phyloP scores from a whole-genome alignment of 139 green algal species.

The Coelastrella sp. region DNA sequence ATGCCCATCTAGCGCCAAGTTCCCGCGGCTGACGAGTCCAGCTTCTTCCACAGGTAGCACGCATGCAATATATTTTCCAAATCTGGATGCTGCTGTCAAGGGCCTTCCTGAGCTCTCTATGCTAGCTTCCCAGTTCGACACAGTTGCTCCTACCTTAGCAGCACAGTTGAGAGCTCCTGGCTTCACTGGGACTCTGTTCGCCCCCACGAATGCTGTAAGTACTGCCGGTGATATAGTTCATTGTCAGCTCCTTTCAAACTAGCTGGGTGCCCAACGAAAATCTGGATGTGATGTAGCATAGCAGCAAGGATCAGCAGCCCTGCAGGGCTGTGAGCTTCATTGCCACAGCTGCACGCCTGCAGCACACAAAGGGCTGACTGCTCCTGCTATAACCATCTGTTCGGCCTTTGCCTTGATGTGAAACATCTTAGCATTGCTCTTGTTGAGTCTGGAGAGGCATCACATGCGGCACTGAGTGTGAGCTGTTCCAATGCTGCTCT shows the following conservation, averaged over 20 bases:
- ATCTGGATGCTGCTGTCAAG: slow-evolving; percentile 16
- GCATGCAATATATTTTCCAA: neutral
- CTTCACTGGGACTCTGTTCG: slow-evolving; percentile 43
- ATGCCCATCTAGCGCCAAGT: neutral
- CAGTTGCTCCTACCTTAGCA: neutral
- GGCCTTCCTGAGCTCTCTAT: slow-evolving; percentile 41
- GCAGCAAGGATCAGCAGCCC: no score
- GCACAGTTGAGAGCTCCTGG: neutral
- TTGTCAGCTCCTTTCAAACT: no score
- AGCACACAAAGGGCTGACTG: no score
- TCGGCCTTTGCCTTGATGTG: no score
- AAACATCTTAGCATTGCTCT: no score
- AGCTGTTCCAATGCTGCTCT: no score
- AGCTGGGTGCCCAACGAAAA: no score
- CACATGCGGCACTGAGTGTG: no score
- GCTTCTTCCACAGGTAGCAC: neutral
- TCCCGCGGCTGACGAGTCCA: neutral
- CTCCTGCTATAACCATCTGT: neutral
- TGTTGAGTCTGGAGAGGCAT: no score
- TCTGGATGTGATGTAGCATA: no score
- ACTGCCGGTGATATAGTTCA: neutral
- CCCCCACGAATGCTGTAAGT: slow-evolving; percentile 31
- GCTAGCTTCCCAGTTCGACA: slow-evolving; percentile 9
- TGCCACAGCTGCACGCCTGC: no score
- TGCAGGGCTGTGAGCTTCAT: neutral